Conservation (phyloP, 2,329 filamentous ascomycete genomes). For the Apiospora phragmitis region DNA sequence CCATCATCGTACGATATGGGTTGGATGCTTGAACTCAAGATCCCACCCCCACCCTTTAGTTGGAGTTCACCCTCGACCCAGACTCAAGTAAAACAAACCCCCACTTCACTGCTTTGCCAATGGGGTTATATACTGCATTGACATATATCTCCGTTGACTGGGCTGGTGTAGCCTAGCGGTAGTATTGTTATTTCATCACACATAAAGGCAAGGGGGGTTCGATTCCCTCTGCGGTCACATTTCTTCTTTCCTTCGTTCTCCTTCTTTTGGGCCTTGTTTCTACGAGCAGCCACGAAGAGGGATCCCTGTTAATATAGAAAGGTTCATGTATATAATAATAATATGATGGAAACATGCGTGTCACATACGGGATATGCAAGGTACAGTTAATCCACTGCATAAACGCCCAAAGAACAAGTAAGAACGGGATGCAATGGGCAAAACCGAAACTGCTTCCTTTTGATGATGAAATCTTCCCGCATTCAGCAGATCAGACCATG, state of each 20-base stretch:
- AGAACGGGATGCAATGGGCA: too few relatives aligned
- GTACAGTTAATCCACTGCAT: too few relatives aligned
- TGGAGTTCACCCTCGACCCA: background rate
- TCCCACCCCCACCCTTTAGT: slow-evolving; percentile 33
- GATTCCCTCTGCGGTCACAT: background rate
- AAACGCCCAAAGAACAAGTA: too few relatives aligned
- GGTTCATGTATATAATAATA: too few relatives aligned
- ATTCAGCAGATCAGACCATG: background rate
- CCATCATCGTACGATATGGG: slow-evolving; percentile 49
- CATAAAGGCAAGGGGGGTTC: slow-evolving; percentile 2
- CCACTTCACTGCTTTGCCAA: background rate
- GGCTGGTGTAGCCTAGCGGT: slow-evolving; percentile 1
- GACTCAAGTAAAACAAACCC: background rate
- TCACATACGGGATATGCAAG: too few relatives aligned
- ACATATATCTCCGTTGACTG: background rate
- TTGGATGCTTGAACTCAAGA: slow-evolving; percentile 53
- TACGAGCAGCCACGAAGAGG: too few relatives aligned
- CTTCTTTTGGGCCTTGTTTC: background rate
- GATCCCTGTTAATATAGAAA: too few relatives aligned
- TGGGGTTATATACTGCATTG: background rate
- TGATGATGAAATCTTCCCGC: too few relatives aligned
- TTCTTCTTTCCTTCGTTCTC: background rate
- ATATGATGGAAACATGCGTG: too few relatives aligned
- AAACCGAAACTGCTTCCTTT: too few relatives aligned
- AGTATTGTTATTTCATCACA: background rate